Evolutionary conservation across 208 protist species (phyloP), one percentile per base, ranked within the genome.

Genomic region (Zelonia costaricensis): DNA sequence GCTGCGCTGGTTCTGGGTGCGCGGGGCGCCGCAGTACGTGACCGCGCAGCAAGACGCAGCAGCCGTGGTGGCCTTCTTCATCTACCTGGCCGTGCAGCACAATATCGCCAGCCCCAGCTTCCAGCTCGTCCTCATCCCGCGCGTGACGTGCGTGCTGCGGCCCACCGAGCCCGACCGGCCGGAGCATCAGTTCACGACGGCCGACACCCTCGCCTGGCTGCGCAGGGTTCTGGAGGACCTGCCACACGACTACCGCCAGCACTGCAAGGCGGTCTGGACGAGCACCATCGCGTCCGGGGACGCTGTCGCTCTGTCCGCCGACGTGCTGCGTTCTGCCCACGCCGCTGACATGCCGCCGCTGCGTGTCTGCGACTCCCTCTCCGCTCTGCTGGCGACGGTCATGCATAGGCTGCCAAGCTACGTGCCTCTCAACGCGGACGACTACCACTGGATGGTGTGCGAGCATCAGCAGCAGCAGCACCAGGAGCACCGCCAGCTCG

Each of bases 81-180:
- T 86, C 3, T 59, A 76, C 40, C 30, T 74, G 3, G 69, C 74
- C 1, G 53, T 78, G 42, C 47, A 62, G 56, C 59, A 78, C 51
- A 74, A 69, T 46, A 67, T 63, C 40, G 52, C 62, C 20, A 53
- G 43, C 15, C 58, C 58, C 38, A 47, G 43, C n/a, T 80, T 73
- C 55, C 61, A 74, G 31, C 60, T 84, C 13, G 60, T 80, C 52
- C 54, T 80, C 49, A 55, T 84, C 42, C 69, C 56, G 23, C 52
- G 62, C 42, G 59, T 69, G 20, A 55, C 53, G 48, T 46, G 30
- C 22, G 54, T 49, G 8, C 33, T 38, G 15, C 49, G 57, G 42
- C 16, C 42, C 2, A 28, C 61, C 23, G 65, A 53, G 43, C 35
- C 28, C 23, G 40, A n/a, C 22, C 53, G 57, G 66, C 28, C 61